Conservation (phyloP, 2,329 filamentous ascomycete genomes). For the Aspergillus ruber region DNA sequence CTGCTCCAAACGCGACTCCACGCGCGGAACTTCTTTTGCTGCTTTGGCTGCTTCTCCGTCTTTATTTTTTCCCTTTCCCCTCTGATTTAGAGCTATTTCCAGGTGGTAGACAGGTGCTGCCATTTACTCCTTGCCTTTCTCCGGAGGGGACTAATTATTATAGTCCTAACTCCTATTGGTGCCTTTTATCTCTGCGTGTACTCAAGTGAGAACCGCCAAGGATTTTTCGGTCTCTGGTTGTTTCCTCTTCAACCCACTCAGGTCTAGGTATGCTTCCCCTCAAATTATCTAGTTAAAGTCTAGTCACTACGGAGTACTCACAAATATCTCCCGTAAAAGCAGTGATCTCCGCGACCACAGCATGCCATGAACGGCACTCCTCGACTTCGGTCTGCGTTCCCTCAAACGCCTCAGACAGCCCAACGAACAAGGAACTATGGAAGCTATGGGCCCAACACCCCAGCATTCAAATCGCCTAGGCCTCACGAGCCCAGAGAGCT, state of each 20-base stretch:
- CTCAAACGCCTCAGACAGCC: slow-evolving; percentile 60
- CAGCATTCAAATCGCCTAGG: slow-evolving; percentile 5
- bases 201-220: not conserved
- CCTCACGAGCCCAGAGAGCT: slow-evolving; percentile 17
- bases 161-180: not conserved
- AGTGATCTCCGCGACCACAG: slow-evolving; percentile 25
- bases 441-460: slow-evolving; percentile 16
- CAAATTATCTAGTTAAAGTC: too few species aligned
- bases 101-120: not conserved
- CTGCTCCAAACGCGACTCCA: slow-evolving; percentile 7
- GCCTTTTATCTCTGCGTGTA: not conserved
- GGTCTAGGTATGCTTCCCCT: not conserved
- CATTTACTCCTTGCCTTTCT: not conserved
- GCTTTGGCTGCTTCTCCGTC: slow-evolving; percentile 13
- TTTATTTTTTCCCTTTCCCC: slow-evolving; percentile 3
- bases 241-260: not conserved
- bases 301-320: too few species aligned
- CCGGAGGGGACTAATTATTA: not conserved
- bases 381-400: slow-evolving; percentile 74
- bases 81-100: not conserved
- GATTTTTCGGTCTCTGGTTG: not conserved
- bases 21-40: slow-evolving; percentile 12
- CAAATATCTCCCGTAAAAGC: not conserved
- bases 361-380: slow-evolving; percentile 79
- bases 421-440: slow-evolving; percentile 30